phyloP scores from a whole-genome alignment of 768 basidiomycete genomes.

The Amanita thiersii region DNA sequence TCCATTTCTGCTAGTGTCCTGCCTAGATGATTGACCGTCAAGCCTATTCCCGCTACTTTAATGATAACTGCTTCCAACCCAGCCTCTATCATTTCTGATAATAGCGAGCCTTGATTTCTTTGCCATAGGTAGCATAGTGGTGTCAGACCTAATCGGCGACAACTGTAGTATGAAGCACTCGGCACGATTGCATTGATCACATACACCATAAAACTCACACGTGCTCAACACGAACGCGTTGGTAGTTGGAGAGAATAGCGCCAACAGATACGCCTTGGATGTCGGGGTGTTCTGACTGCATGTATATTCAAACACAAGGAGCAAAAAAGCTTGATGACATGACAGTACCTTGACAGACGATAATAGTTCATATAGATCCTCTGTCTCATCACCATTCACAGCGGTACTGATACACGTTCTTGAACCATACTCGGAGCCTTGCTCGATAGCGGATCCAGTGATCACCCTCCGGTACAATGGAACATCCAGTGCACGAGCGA shows the following conservation, averaged over 20 bases:
- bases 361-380: conserved; percentile 78
- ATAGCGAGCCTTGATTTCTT: conserved; percentile 75
- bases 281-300: conserved; percentile 68
- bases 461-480: conserved; percentile 84
- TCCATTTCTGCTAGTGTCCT: conserved; percentile 69
- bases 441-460: conserved; percentile 70
- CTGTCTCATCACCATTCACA: conserved; percentile 85
- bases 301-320: conserved; percentile 5
- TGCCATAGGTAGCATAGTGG: conserved; percentile 93
- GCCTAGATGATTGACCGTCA: conserved; percentile 71
- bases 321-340: not conserved
- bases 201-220: conserved; percentile 47
- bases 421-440: conserved; percentile 80
- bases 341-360: conserved; percentile 62
- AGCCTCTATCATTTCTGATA: conserved; percentile 77
- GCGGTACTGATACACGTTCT: conserved; percentile 40
- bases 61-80: conserved; percentile 81
- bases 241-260: conserved; percentile 96
- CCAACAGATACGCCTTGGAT: conserved; percentile 87
- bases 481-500: conserved; percentile 78
- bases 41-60: conserved; percentile 93
- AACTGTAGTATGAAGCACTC: too few relatives aligned
- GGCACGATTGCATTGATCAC: too few relatives aligned
- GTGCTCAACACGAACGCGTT: conserved; percentile 94
- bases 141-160: conserved; percentile 70